Percentiles rank a stretch among this genome's conserved stretches.
These are phyloP conservation scores for Nissolia schottii DNA, from an alignment of 306 rosid genomes.

Conservation along the genomic window DNA sequence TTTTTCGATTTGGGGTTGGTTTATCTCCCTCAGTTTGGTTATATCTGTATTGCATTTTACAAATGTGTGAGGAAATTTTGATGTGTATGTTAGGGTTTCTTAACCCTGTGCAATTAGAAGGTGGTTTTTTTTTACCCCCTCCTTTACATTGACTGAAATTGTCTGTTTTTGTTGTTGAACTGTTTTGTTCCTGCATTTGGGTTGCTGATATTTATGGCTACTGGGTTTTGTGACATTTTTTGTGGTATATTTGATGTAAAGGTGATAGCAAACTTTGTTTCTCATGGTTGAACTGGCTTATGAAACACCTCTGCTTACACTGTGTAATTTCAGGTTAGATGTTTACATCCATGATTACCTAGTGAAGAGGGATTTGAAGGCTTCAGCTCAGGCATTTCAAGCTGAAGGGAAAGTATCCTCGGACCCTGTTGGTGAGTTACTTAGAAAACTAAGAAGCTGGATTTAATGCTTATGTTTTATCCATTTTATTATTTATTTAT, in stretches of 20 bases:
- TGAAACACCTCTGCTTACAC: slow-evolving; percentile 25
- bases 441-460: not conserved
- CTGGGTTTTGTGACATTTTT: not conserved
- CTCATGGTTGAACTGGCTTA: slow-evolving; percentile 9
- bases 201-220: slow-evolving; percentile 17
- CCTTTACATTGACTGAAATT: slow-evolving; percentile 19
- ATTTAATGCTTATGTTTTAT: slow-evolving; percentile 15
- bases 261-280: slow-evolving; percentile 23
- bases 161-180: slow-evolving; percentile 21
- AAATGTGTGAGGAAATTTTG: slow-evolving; percentile 19
- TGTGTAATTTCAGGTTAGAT: slow-evolving; percentile 71
- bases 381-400: slow-evolving; percentile 98
- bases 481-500: slow-evolving; percentile 13
- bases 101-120: slow-evolving; percentile 1
- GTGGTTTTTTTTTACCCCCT: not conserved
- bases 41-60: not conserved
- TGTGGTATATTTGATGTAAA: slow-evolving; percentile 22
- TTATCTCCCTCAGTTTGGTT: slow-evolving; percentile 1
- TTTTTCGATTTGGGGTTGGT: slow-evolving; percentile 32
- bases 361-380: slow-evolving; percentile 95
- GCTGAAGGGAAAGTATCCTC: slow-evolving; percentile 98
- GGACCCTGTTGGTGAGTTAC: slow-evolving; percentile 92
- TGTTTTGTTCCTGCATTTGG: slow-evolving; percentile 16
- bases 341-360: slow-evolving; percentile 95
- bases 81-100: slow-evolving; percentile 41